phyloP scores from a whole-genome alignment of 768 basidiomycete species.

The Mycena galopus region DNA sequence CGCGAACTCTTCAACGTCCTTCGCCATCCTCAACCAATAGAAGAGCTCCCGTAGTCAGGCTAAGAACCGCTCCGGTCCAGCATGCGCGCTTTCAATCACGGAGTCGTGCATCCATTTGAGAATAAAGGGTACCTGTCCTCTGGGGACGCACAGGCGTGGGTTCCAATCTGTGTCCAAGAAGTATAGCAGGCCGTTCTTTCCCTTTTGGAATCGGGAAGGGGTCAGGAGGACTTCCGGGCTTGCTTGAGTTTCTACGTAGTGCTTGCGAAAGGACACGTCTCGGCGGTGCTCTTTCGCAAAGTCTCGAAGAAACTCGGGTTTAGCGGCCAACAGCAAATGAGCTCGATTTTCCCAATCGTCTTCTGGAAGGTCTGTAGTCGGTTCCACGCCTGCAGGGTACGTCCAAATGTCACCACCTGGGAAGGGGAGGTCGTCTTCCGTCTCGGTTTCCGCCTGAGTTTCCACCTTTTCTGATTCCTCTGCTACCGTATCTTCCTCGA shows the following conservation, averaged over 20 bases:
- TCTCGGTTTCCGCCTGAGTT: too few species aligned
- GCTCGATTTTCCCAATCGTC: neutral
- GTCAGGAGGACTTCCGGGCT: neutral
- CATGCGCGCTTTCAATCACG: too few species aligned
- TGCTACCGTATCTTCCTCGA: neutral
- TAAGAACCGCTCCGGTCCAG: neutral
- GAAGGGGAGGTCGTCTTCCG: constrained; percentile 12
- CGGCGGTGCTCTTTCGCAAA: neutral
- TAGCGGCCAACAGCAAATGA: neutral
- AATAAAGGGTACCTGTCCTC: constrained; percentile 31
- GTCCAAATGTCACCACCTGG: neutral
- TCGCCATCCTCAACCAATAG: neutral
- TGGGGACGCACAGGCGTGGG: neutral
- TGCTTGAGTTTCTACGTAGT: neutral
- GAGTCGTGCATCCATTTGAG: neutral
- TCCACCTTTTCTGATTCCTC: neutral
- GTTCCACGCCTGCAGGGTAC: neutral
- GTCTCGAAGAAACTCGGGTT: neutral
- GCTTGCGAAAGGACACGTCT: too few species aligned
- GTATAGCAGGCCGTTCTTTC: constrained; percentile 14
- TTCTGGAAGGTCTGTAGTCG: too few species aligned
- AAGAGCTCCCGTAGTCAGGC: constrained; percentile 1
- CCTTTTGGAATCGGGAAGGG: constrained; percentile 15
- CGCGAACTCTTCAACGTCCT: neutral
- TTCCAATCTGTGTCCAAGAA: constrained; percentile 24